Base-by-base conservation (phyloP, 768 basidiomycete species). In the Russula griseocarnosa region DNA sequence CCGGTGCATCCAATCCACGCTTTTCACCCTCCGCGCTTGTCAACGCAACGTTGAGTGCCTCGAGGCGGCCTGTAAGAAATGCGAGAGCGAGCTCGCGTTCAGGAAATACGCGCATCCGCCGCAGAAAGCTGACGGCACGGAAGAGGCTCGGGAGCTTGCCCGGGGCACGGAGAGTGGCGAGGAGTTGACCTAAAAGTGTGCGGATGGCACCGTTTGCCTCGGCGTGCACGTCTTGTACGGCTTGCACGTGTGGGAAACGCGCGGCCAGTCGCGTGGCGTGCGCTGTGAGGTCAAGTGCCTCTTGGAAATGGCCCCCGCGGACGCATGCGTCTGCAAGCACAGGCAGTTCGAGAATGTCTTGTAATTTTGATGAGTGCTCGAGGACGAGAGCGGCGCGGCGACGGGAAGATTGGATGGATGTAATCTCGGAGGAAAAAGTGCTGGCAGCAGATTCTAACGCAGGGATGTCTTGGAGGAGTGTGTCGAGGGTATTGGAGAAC, bases 301-400 rank as follows among this genome's bases (percentile, higher is more conserved):
- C 97, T 58, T 86, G 81, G 76, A 94, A 98, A 74, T 91, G 89
- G 8, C 93, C 93, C 70, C 93, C 94, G 44, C 94, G 83, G 16
- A 97, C 90, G 72, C 94, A 98, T 1, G 93, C 92, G 72, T 96
- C 92, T 71, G 97, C 88, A 34, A 99, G 82, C 56, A 90, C 79
- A 10, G 96, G 94, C 54, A 95, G 83, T 69, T 97, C 94, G 61
- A 98, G 84, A 40, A 98, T 76, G 73, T 98, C 94, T 67, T 90
- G 82, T 64, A 98, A 82, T 74, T 94, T 94, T 73, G 96, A 93
- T 71, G 94, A 90, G 70, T 96, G 91, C 70, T 98, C 95, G 63
- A 94, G 83, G n/a, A 98, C 92, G 55, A 90, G 79, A 36, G 85
- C 80, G 0, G 92, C 92, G 67, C 87, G 87, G 63, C 82, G 79